These are phyloP conservation scores for Fusarium pseudocircinatum DNA, from an alignment of 2,329 filamentous ascomycete species.

Conservation along the genomic window DNA sequence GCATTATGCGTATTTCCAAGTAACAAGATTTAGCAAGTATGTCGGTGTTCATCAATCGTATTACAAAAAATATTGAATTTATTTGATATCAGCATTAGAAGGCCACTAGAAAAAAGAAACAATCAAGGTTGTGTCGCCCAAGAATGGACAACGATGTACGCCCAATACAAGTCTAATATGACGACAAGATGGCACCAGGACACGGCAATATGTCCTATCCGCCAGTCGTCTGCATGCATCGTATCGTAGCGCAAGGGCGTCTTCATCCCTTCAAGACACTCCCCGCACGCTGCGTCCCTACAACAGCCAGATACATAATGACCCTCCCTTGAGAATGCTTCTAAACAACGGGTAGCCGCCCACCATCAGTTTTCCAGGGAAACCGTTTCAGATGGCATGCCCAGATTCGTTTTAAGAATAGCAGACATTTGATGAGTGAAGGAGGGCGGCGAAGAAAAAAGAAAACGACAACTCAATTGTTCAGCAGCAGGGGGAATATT, in stretches of 20 bases:
- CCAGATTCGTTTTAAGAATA: conserved; percentile 47
- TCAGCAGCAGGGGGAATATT: conserved; percentile 55
- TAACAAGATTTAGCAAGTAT: not conserved
- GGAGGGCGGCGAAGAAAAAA: conserved; percentile 48
- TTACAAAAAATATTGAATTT: conserved; percentile 51
- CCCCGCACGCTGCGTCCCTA: conserved; percentile 34
- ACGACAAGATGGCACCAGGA: conserved; percentile 25
- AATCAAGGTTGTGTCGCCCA: conserved; percentile 46
- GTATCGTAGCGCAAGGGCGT: conserved; percentile 29
- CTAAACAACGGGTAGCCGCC: conserved; percentile 25
- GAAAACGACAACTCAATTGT: conserved; percentile 50
- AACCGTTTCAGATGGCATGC: conserved; percentile 27
- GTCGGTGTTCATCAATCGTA: not conserved
- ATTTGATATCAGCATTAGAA: conserved; percentile 72
- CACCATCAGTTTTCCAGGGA: conserved; percentile 24
- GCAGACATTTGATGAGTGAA: conserved; percentile 41
- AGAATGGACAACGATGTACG: conserved; percentile 44
- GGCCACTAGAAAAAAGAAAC: conserved; percentile 65
- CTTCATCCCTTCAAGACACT: conserved; percentile 34
- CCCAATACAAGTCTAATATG: conserved; percentile 37
- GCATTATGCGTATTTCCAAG: not conserved
- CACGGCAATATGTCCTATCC: conserved; percentile 11
- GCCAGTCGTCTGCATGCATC: conserved; percentile 37
- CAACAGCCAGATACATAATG: conserved; percentile 32
- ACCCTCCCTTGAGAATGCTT: conserved; percentile 32